A percentile compares a stretch with the other conserved stretches of the same genome.
Conservation (phyloP, 257 asterid species). For the Rhazya stricta region DNA sequence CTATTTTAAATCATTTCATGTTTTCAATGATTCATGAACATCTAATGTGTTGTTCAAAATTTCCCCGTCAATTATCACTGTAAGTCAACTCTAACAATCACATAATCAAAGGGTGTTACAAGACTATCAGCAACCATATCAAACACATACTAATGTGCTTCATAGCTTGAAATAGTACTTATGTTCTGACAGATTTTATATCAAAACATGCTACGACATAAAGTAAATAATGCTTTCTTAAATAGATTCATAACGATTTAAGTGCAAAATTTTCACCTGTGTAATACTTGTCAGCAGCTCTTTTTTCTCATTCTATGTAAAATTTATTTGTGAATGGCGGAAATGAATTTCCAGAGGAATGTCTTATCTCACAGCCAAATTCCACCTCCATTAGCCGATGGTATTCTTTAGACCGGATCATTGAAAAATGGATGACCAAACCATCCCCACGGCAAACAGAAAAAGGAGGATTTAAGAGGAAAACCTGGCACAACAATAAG, state of each 20-base stretch:
- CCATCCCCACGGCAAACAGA: slow-evolving; percentile 47
- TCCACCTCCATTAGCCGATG: slow-evolving; percentile 89
- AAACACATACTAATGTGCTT: background rate
- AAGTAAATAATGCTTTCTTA: background rate
- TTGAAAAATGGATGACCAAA: slow-evolving; percentile 39
- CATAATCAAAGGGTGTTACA: background rate
- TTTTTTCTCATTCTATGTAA: slow-evolving; percentile 59
- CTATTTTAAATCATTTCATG: background rate
- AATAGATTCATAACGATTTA: background rate
- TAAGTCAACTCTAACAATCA: too few species aligned
- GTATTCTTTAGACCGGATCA: slow-evolving; percentile 73
- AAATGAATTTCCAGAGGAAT: slow-evolving; percentile 44
- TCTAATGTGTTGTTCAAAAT: background rate
- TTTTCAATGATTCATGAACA: background rate
- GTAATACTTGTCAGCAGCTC: background rate
- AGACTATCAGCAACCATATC: background rate
- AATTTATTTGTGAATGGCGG: slow-evolving; percentile 47
- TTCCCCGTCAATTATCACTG: too few species aligned
- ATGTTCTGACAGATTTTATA: background rate
- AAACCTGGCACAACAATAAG: slow-evolving; percentile 48
- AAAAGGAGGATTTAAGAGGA: slow-evolving; percentile 64
- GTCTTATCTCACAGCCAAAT: slow-evolving; percentile 49
- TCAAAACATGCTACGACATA: background rate
- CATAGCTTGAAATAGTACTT: background rate
- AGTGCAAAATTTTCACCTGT: slow-evolving; percentile 11